Percentiles rank a stretch among this genome's conserved stretches.
These are phyloP conservation scores for Salix dunnii DNA, from an alignment of 345 rosid genomes.

Conservation along the genomic window DNA sequence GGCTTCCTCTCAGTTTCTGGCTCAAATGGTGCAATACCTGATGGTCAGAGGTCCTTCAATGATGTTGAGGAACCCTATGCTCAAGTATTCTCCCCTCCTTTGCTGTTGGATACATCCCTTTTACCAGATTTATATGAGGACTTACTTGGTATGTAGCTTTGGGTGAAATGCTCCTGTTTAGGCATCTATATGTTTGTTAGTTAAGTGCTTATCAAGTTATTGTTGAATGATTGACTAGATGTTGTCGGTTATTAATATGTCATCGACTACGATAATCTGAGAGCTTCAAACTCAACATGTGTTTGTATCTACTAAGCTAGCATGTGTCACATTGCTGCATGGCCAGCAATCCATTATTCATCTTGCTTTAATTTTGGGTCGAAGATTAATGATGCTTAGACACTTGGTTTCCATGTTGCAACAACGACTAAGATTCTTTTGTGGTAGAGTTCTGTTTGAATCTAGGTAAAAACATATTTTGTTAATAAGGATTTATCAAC, in stretches of 20 bases:
- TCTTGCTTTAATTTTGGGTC: not conserved
- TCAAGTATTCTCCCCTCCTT: conserved; percentile 89
- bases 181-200: not conserved
- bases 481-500: no score
- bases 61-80: conserved; percentile 61
- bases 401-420: not conserved
- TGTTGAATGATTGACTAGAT: not conserved
- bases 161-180: not conserved
- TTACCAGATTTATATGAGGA: conserved; percentile 80
- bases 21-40: conserved; percentile 56
- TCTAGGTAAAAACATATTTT: not conserved
- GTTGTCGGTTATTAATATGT: not conserved
- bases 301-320: not conserved
- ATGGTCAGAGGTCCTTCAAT: conserved; percentile 53
- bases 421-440: not conserved
- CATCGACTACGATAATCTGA: not conserved
- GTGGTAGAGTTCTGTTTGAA: not conserved
- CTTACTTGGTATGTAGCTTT: conserved; percentile 67
- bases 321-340: not conserved
- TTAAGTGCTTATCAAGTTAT: not conserved
- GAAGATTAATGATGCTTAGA: not conserved
- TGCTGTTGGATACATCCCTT: conserved; percentile 70
- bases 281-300: conserved; percentile 4
- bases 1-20: conserved; percentile 65
- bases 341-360: not conserved